These are phyloP conservation scores for Wickerhamiella cacticola DNA, from an alignment of 805 yeast species.

Conservation along the genomic window DNA sequence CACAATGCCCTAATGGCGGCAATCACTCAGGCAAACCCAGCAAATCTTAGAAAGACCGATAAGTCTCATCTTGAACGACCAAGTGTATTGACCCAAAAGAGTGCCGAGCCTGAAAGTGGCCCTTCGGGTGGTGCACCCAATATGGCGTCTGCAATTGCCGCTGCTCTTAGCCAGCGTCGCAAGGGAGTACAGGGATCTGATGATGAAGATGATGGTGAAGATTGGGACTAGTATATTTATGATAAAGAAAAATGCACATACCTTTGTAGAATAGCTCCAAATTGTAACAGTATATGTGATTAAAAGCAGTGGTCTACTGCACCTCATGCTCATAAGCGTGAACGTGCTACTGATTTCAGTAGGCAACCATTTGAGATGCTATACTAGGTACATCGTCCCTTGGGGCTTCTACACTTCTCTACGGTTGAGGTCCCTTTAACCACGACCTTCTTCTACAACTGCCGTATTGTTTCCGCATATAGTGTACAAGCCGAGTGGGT, in stretches of 20 bases:
- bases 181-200: slow-evolving; percentile 70
- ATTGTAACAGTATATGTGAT: too few species aligned
- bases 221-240: slow-evolving; percentile 40
- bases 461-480: too few species aligned
- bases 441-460: too few species aligned
- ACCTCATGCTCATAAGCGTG: too few species aligned
- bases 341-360: too few species aligned
- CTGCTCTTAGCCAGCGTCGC: slow-evolving; percentile 73
- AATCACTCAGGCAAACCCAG: slow-evolving; percentile 68
- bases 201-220: slow-evolving; percentile 72
- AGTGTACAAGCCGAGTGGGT: too few species aligned
- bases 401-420: too few species aligned
- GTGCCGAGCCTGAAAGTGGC: slow-evolving; percentile 56
- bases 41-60: slow-evolving; percentile 61
- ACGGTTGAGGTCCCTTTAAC: too few species aligned
- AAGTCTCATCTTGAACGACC: slow-evolving; percentile 76
- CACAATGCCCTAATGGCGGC: slow-evolving; percentile 54
- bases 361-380: too few species aligned
- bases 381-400: too few species aligned
- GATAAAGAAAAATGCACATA: background rate
- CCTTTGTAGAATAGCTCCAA: background rate
- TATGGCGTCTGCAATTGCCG: slow-evolving; percentile 78
- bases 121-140: slow-evolving; percentile 43
- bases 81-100: slow-evolving; percentile 18
- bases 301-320: too few species aligned